Conservation (phyloP, 2,329 filamentous ascomycete genomes). For the Clonostachys rhizophaga region DNA sequence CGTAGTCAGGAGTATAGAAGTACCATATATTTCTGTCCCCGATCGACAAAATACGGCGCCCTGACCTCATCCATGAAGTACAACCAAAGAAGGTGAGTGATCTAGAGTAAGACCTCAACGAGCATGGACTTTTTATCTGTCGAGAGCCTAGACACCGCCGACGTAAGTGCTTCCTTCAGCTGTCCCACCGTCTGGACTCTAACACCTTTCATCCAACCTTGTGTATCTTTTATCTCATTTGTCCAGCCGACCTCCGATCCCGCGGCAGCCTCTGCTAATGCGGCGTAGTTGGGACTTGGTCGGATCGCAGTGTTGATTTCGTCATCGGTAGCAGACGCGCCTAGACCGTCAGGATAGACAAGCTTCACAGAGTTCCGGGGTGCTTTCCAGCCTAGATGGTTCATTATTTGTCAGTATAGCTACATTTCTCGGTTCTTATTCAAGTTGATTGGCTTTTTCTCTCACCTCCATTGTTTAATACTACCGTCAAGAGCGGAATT, state of each 20-base stretch:
- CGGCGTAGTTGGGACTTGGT: conserved; percentile 35
- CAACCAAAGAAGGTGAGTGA: too few species aligned
- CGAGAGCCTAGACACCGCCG: too few species aligned
- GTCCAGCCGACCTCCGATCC: neutral
- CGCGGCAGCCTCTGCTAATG: conserved; percentile 17
- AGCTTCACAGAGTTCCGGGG: conserved; percentile 34
- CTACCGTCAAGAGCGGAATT: conserved; percentile 49
- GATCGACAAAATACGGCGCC: too few species aligned
- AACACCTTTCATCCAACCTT: too few species aligned
- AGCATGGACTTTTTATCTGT: too few species aligned
- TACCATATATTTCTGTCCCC: too few species aligned
- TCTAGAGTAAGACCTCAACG: too few species aligned
- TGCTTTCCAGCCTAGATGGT: conserved; percentile 15
- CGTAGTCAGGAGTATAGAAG: too few species aligned
- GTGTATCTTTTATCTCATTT: too few species aligned
- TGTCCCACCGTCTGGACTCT: too few species aligned
- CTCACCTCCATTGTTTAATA: conserved; percentile 52
- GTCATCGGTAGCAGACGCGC: conserved; percentile 33
- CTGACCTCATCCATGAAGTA: too few species aligned
- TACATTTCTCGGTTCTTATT: neutral
- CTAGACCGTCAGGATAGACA: conserved; percentile 35
- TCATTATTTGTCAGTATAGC: conserved; percentile 6
- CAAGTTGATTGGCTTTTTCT: neutral
- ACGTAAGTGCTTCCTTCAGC: too few species aligned
- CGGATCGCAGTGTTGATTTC: conserved; percentile 41